These are phyloP conservation scores for Leccinum incarnatum DNA, from an alignment of 768 basidiomycete species.

Conservation along the genomic window DNA sequence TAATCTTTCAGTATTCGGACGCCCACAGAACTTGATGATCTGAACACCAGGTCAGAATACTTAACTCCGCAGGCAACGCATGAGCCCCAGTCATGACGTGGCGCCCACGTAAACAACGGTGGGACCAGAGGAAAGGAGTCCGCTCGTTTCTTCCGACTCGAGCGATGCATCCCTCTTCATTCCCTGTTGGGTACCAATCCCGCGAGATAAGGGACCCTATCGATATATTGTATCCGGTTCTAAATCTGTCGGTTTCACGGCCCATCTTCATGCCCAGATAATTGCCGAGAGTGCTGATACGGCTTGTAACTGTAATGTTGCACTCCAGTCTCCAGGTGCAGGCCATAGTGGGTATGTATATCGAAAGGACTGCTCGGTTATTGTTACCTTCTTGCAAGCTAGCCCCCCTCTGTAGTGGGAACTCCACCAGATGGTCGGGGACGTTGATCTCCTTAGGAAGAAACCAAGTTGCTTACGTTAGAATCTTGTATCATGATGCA, in stretches of 20 bases:
- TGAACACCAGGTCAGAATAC: not conserved
- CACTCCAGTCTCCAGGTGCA: no score
- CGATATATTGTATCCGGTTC: not conserved
- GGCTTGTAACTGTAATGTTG: no score
- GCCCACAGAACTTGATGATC: conserved; percentile 27
- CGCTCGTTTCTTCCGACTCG: not conserved
- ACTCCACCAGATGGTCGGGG: no score
- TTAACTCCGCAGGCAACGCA: not conserved
- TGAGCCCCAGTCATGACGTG: not conserved
- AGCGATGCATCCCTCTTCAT: not conserved
- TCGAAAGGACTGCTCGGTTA: no score
- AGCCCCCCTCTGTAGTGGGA: no score
- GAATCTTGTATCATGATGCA: not conserved
- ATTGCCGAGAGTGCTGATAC: no score
- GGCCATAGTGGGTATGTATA: no score
- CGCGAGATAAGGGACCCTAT: not conserved
- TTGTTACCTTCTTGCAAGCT: no score
- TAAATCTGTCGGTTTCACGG: not conserved
- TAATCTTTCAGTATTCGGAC: conserved; percentile 47
- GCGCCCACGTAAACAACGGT: not conserved
- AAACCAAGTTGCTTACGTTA: no score
- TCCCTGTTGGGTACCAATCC: not conserved
- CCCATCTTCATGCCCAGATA: not conserved
- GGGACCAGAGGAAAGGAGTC: not conserved
- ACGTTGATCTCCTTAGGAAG: no score